phyloP scores from a whole-genome alignment of 495 filamentous ascomycete genomes.

The Parathielavia appendiculata region DNA sequence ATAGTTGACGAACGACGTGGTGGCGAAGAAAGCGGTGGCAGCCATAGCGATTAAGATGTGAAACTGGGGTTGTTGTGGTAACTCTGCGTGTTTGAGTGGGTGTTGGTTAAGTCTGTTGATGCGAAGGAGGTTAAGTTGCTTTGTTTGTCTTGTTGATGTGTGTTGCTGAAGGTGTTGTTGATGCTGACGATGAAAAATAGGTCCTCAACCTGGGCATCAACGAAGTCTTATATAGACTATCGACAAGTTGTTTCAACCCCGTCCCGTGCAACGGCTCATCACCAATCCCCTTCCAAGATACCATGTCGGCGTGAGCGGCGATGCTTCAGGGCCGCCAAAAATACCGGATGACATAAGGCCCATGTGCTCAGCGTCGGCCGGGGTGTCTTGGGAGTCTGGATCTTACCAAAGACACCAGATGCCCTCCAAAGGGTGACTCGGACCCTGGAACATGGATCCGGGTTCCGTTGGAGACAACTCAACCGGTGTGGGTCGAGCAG shows the following conservation, averaged over 20 bases:
- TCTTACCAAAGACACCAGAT: slow-evolving; percentile 9
- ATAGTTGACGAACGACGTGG: slow-evolving; percentile 54
- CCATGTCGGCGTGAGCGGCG: slow-evolving; percentile 18
- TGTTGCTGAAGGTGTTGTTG: no score
- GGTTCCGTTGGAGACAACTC: not conserved
- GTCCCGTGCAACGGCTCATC: slow-evolving; percentile 1
- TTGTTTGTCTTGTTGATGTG: slow-evolving; percentile 16
- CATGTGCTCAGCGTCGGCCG: slow-evolving; percentile 5
- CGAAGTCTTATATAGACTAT: slow-evolving; percentile 31
- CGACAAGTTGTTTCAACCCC: not conserved
- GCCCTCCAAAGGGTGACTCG: slow-evolving; percentile 15
- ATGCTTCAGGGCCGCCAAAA: slow-evolving; percentile 13
- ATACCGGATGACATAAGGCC: slow-evolving; percentile 21
- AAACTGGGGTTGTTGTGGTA: slow-evolving; percentile 16
- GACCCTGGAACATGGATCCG: slow-evolving; percentile 9
- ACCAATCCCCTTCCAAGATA: not conserved
- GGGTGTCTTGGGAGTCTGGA: not conserved
- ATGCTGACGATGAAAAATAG: slow-evolving; percentile 33
- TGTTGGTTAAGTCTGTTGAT: slow-evolving; percentile 5
- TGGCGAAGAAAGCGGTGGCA: slow-evolving; percentile 33
- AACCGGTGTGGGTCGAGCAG: slow-evolving; percentile 3
- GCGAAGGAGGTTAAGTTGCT: slow-evolving; percentile 8
- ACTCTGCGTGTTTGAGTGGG: slow-evolving; percentile 5
- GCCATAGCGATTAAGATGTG: slow-evolving; percentile 35
- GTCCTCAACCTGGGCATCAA: slow-evolving; percentile 16